Conservation (phyloP, 805 yeast genomes). For the Cyberlindnera meyerae region DNA sequence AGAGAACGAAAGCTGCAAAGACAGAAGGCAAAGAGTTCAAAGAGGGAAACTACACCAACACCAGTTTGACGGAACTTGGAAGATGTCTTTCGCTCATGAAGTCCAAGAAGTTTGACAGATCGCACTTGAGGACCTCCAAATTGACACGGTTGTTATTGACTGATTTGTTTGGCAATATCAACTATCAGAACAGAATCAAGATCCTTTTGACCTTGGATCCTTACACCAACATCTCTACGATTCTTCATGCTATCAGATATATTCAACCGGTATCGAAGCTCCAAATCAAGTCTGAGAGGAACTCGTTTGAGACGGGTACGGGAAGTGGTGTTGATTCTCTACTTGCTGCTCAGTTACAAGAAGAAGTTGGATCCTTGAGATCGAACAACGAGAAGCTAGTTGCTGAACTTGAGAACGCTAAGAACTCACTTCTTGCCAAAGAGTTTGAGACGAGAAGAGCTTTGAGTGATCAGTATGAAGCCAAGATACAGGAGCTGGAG, state of each 20-base stretch:
- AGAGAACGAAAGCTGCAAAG: constrained; percentile 42
- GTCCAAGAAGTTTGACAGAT: constrained; percentile 33
- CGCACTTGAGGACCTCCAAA: constrained; percentile 43
- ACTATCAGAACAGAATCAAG: constrained; percentile 19
- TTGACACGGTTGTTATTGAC: constrained; percentile 44
- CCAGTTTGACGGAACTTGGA: constrained; percentile 46
- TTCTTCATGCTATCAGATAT: constrained; percentile 24
- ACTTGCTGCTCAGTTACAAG: constrained; percentile 10
- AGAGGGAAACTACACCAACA: constrained; percentile 46
- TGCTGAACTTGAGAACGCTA: constrained; percentile 22
- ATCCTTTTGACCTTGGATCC: constrained; percentile 26
- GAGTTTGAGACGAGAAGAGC: constrained; percentile 31
- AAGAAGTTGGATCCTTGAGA: constrained; percentile 19
- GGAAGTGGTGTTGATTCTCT: constrained; percentile 3
- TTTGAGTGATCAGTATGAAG: constrained; percentile 28
- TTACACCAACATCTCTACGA: constrained; percentile 17
- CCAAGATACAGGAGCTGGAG: constrained; percentile 34
- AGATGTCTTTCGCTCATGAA: constrained; percentile 41
- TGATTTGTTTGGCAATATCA: constrained; percentile 30
- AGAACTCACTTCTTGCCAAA: constrained; percentile 13
- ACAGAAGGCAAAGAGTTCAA: constrained; percentile 40
- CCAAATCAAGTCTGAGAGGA: constrained; percentile 18
- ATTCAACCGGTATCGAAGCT: constrained; percentile 26
- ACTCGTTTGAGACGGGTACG: constrained; percentile 13
- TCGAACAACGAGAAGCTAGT: constrained; percentile 16